A percentile compares a stretch with the other conserved stretches of the same genome.
Evolutionary conservation across 1,139 yeast genomes (phyloP).

Genomic region (Pneumocystis oryctolagi): DNA sequence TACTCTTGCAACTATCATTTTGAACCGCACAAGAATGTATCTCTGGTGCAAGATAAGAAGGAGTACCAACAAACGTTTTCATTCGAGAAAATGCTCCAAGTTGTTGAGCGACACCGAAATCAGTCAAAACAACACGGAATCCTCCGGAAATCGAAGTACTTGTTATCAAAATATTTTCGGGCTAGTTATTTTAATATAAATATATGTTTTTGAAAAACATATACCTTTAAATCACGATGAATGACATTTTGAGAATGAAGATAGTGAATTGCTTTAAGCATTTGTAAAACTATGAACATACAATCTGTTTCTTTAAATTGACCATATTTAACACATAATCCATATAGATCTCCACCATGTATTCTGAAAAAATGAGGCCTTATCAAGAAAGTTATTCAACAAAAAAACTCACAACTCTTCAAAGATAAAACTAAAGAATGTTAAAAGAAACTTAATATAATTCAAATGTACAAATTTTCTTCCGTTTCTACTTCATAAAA

Average conservation of each 20-base stretch:
- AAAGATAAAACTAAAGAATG: conserved; percentile 3
- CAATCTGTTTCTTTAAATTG: conserved; percentile 39
- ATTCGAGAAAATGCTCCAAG: conserved; percentile 28
- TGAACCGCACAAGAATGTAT: conserved; percentile 1
- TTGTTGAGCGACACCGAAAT: conserved; percentile 50
- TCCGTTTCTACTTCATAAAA: conserved; percentile 8
- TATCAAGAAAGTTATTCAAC: not conserved
- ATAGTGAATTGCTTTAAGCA: conserved; percentile 39
- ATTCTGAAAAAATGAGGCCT: conserved; percentile 17
- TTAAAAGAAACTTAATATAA: not conserved
- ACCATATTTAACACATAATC: conserved; percentile 37
- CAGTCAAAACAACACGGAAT: conserved; percentile 42
- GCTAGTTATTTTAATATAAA: conserved; percentile 18
- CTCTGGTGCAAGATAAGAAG: conserved; percentile 11
- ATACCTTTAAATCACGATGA: conserved; percentile 38
- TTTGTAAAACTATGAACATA: conserved; percentile 40
- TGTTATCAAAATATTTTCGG: conserved; percentile 43
- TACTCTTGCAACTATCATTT: conserved; percentile 15
- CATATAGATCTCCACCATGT: conserved; percentile 53
- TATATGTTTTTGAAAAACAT: conserved; percentile 7
- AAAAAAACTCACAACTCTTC: conserved; percentile 17
- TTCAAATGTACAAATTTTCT: not conserved
- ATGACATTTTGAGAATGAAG: conserved; percentile 38
- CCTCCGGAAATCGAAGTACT: conserved; percentile 33
- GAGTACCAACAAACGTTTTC: conserved; percentile 43